phyloP scores from a whole-genome alignment of 2,329 filamentous ascomycete genomes.

The Penicillium verrucosum region DNA sequence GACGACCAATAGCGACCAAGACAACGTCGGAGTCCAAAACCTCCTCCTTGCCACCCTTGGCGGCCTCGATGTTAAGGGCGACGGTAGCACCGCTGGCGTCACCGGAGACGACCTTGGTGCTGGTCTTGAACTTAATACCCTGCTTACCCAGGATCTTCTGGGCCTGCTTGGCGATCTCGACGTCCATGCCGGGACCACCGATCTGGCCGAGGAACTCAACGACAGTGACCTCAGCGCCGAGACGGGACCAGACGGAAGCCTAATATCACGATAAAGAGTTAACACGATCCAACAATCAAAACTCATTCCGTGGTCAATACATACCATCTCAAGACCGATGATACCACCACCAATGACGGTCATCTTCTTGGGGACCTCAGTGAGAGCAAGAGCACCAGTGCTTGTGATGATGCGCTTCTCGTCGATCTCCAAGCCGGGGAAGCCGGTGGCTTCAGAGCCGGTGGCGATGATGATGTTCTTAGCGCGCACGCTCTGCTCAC shows the following conservation, averaged over 20 bases:
- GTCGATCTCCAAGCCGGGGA: conserved; percentile 92
- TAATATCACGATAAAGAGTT: conserved; percentile 26
- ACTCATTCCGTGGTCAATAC: conserved; percentile 12
- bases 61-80: conserved; percentile 80
- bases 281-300: background rate
- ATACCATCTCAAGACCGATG: conserved; percentile 95
- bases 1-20: conserved; percentile 91
- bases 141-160: conserved; percentile 96
- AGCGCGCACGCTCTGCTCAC: conserved; percentile 78
- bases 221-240: conserved; percentile 92
- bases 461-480: conserved; percentile 99
- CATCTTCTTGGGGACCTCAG: conserved; percentile 93
- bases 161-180: conserved; percentile 82
- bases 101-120: conserved; percentile 88
- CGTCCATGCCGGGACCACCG: conserved; percentile 95
- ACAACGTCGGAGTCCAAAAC: conserved; percentile 90
- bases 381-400: conserved; percentile 85
- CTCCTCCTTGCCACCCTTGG: conserved; percentile 95
- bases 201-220: conserved; percentile 97
- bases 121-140: conserved; percentile 96
- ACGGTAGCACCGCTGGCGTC: conserved; percentile 75
- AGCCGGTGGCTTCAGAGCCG: conserved; percentile 90
- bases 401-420: conserved; percentile 97
- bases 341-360: conserved; percentile 97
- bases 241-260: conserved; percentile 90